phyloP scores from a whole-genome alignment of 257 asterid species.

The Cynanchum wilfordii region DNA sequence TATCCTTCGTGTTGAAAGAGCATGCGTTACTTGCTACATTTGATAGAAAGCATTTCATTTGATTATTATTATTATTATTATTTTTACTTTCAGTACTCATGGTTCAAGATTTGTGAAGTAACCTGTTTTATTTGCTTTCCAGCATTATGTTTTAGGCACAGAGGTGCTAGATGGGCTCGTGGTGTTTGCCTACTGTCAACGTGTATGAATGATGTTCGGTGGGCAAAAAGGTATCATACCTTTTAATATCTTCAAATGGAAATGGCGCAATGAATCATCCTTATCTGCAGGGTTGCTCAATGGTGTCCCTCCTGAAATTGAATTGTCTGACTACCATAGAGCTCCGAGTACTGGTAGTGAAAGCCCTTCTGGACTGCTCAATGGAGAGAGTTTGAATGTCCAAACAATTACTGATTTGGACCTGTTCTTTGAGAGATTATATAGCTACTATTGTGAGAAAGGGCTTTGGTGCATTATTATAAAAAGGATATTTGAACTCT shows the following conservation, averaged over 20 bases:
- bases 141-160: conserved; percentile 5
- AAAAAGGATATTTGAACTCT: conserved; percentile 85
- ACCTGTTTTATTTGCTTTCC: conserved; percentile 2
- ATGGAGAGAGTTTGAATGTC: conserved; percentile 59
- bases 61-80: neutral
- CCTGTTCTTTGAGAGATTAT: conserved; percentile 86
- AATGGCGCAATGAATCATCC: conserved; percentile 51
- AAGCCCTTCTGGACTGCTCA: conserved; percentile 95
- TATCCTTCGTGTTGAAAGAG: neutral
- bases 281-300: conserved; percentile 58
- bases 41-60: neutral
- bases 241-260: conserved; percentile 71
- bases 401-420: conserved; percentile 85
- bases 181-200: conserved; percentile 40
- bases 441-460: conserved; percentile 83
- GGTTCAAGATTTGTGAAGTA: neutral
- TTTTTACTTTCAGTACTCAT: neutral
- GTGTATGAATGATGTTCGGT: conserved; percentile 79
- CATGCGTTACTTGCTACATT: neutral
- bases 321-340: conserved; percentile 72
- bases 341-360: conserved; percentile 84
- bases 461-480: conserved; percentile 96
- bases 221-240: conserved; percentile 57
- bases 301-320: conserved; percentile 64
- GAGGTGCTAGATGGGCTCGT: conserved; percentile 48